Evolutionary conservation across 352 stramenopile genomes (phyloP).

Genomic region (Globisporangium lucens): DNA sequence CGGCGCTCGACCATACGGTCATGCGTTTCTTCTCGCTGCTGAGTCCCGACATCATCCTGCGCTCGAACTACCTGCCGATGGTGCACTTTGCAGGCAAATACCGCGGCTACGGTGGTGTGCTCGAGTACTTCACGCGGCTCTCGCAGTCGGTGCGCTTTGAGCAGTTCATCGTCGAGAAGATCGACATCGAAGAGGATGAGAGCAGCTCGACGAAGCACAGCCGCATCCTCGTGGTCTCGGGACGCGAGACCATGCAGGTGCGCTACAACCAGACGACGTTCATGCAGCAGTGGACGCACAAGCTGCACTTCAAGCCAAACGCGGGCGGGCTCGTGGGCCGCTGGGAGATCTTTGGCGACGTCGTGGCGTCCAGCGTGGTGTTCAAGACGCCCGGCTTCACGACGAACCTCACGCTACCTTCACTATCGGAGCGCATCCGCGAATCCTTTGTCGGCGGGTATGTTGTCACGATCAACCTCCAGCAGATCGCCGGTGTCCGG

Average conservation of each 20-base stretch:
- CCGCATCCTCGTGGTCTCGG: slow-evolving; percentile 66
- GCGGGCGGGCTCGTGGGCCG: slow-evolving; percentile 48
- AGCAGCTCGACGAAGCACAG: slow-evolving; percentile 25
- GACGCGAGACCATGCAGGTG: slow-evolving; percentile 83
- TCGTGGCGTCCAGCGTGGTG: slow-evolving; percentile 83
- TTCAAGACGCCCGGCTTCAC: slow-evolving; percentile 74
- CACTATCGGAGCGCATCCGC: slow-evolving; percentile 74
- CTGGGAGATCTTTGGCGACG: slow-evolving; percentile 86
- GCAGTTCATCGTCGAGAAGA: slow-evolving; percentile 72
- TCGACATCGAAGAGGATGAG: slow-evolving; percentile 56
- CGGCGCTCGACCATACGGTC: slow-evolving; percentile 59
- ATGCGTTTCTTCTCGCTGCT: slow-evolving; percentile 79
- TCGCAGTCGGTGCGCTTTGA: slow-evolving; percentile 68
- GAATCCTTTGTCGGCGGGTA: slow-evolving; percentile 83
- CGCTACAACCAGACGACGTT: slow-evolving; percentile 80
- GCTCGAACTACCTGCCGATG: slow-evolving; percentile 88
- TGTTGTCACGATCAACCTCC: slow-evolving; percentile 67
- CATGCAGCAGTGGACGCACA: slow-evolving; percentile 86
- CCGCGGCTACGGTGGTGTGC: slow-evolving; percentile 64
- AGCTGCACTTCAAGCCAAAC: slow-evolving; percentile 76
- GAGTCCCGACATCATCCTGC: slow-evolving; percentile 70
- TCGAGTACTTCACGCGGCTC: slow-evolving; percentile 77
- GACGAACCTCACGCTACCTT: slow-evolving; percentile 80
- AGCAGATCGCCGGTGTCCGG: slow-evolving; percentile 64
- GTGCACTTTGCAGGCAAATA: slow-evolving; percentile 87